Conservation (phyloP, 2,329 filamentous ascomycete genomes). For the Fonsecaea multimorphosa region DNA sequence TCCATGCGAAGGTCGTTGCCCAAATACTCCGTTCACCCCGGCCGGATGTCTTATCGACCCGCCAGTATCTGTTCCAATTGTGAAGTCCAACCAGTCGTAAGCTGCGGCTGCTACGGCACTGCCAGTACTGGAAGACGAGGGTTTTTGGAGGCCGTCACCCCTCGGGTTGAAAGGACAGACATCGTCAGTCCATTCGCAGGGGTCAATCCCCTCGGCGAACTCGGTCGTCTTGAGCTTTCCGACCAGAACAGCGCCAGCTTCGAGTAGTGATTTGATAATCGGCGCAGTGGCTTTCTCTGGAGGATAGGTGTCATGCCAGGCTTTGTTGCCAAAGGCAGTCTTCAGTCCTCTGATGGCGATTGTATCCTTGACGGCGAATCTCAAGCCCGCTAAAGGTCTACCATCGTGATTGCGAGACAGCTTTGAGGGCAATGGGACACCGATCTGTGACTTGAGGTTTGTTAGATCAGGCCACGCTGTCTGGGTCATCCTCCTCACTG, state of each 20-base stretch:
- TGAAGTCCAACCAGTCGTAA: conserved; percentile 46
- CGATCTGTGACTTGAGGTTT: neutral
- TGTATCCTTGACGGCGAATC: conserved; percentile 37
- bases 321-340: conserved; percentile 33
- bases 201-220: conserved; percentile 35
- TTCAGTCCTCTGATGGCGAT: conserved; percentile 33
- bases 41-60: conserved; percentile 58
- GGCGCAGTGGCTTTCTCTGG: conserved; percentile 31
- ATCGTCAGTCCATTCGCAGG: conserved; percentile 44
- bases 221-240: conserved; percentile 37
- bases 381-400: conserved; percentile 31
- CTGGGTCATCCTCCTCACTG: conserved; percentile 12
- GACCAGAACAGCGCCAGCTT: conserved; percentile 35
- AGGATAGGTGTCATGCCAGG: conserved; percentile 32
- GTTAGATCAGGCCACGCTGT: neutral
- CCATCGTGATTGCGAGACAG: conserved; percentile 16
- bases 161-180: conserved; percentile 49
- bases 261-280: conserved; percentile 32
- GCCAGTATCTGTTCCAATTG: conserved; percentile 43
- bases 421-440: conserved; percentile 33
- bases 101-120: conserved; percentile 42
- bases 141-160: conserved; percentile 46
- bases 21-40: conserved; percentile 52
- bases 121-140: conserved; percentile 40
- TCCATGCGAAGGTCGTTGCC: conserved; percentile 54